Conservation (phyloP, 2,329 filamentous ascomycete genomes). For the Macroventuria anomochaeta region DNA sequence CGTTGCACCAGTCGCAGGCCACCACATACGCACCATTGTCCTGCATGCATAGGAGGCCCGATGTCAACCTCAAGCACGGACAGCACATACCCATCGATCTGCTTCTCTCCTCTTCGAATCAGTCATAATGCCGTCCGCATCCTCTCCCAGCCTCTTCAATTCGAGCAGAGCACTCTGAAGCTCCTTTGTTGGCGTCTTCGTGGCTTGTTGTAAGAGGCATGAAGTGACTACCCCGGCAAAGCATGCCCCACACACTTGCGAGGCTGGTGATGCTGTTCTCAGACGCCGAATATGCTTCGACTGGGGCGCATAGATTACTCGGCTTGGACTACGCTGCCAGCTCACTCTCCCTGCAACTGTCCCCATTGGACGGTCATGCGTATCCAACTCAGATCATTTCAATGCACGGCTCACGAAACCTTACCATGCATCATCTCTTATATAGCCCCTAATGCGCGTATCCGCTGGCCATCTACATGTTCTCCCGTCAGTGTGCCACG, state of each 20-base stretch:
- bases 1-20: constrained; percentile 41
- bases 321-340: constrained; percentile 41
- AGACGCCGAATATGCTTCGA: constrained; percentile 35
- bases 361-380: constrained; percentile 38
- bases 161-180: constrained; percentile 10
- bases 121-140: constrained; percentile 16
- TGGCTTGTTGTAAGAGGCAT: constrained; percentile 24
- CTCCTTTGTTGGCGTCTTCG: constrained; percentile 24
- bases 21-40: constrained; percentile 39
- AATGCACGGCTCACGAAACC: constrained; percentile 38
- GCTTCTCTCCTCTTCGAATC: constrained; percentile 18
- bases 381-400: constrained; percentile 39
- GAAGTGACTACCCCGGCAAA: constrained; percentile 24
- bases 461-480: constrained; percentile 37
- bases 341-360: constrained; percentile 38
- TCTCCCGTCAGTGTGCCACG: constrained; percentile 47
- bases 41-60: constrained; percentile 36
- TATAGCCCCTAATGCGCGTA: constrained; percentile 47
- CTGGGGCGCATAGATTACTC: constrained; percentile 44
- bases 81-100: constrained; percentile 32
- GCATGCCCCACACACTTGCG: constrained; percentile 32
- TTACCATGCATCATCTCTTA: constrained; percentile 38
- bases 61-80: constrained; percentile 28
- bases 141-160: constrained; percentile 21
- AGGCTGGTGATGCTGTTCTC: constrained; percentile 26